Evolutionary conservation across 768 basidiomycete genomes (phyloP), one percentile per base, ranked within the genome.

Genomic region (Pholiota conissans): DNA sequence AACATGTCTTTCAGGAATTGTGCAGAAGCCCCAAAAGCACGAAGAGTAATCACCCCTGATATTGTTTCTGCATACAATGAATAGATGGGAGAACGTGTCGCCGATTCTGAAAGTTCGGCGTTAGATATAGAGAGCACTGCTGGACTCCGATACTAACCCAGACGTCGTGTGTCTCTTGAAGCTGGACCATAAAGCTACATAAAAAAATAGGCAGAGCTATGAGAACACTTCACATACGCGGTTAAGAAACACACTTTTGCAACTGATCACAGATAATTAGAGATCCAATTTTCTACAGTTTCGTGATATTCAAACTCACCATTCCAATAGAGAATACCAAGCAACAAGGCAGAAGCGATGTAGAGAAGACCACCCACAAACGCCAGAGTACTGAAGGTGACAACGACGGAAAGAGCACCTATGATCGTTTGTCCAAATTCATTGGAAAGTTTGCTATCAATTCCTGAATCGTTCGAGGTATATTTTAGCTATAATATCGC

Each of bases 1-100:
- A 91, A 75, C 90, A 93, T 92, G 61, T 92, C 91, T 52, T 90
- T 77, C 61, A 93, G 71, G 70, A 93, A 91, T 67, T 93, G 91
- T 34, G 91, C 89, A 27, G 89, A 86, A 9, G 91, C 91, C 13
- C 94, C 94, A 67, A 94, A 97, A 0, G 93, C 87, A 42, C 94
- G 87, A 29, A 94, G 71, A 47, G 76, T 71, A 0, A 74, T 70
- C n/a, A 77, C 72, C 16, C 77, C 77, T 18, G 77, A 70, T 34
- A 77, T 76, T 1, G 76, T 76, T 61, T 78, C 77, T 5, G 76
- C 77, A 52, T 78, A 78, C 13, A 78, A 73, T 3, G 77, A 76
- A 58, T 75, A 78, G 8, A 78, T 61, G 0, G 76, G 77, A 24
- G 73, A 74, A 10, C 73, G 66, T 22, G 73, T 73, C 14, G 71